Evolutionary conservation across 805 yeast species (phyloP), one percentile per base, ranked within the genome.

Genomic region (Wickerhamiella occidentalis): DNA sequence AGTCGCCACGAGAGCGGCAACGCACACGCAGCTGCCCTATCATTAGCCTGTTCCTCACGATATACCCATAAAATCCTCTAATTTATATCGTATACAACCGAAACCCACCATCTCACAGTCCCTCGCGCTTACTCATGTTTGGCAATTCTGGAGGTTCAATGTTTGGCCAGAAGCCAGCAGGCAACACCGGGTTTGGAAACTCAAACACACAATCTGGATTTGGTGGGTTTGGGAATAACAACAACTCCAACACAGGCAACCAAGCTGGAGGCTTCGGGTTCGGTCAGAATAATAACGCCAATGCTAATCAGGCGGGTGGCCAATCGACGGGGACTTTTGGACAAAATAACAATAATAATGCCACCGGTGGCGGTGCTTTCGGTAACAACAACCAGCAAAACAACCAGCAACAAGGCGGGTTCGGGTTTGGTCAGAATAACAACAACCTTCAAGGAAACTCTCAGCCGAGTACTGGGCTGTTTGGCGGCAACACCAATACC

Each of bases 391-490:
- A 38, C 40, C 40, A 38, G 40, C 35, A 43, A 18, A 26, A n/a
- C 38, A 45, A 38, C 42, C 40, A 37, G 36, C 35, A 43, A 15
- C 29, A 19, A 37, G 61, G 62, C 15, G 49, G 49, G 18, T 25
- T 29, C 15, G 45, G 45, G 23, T 41, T 41, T 18, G 45, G 36
- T 2, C 26, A 40, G n/a, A 58, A 57, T 45, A 60, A 13, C 8
- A 18, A 19, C 25, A 15, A 2, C 2, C 9, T 5, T 11, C 45
- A 26, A 12, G 30, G 22, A 11, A 29, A 17, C 19, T 6, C 44
- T 7, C 23, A 17, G 30, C 19, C 35, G 2, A 33, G 48, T 3
- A 6, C 26, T 8, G 49, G 49, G 17, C 19, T 47, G 3, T 47
- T 47, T 38, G 49, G 49, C 21, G 26, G 26, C 19, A 45, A n/a